A percentile compares a stretch with the other conserved stretches of the same genome.
These are phyloP conservation scores for Apiospora pterosperma DNA, from an alignment of 2,329 filamentous ascomycete species.

Conservation along the genomic window DNA sequence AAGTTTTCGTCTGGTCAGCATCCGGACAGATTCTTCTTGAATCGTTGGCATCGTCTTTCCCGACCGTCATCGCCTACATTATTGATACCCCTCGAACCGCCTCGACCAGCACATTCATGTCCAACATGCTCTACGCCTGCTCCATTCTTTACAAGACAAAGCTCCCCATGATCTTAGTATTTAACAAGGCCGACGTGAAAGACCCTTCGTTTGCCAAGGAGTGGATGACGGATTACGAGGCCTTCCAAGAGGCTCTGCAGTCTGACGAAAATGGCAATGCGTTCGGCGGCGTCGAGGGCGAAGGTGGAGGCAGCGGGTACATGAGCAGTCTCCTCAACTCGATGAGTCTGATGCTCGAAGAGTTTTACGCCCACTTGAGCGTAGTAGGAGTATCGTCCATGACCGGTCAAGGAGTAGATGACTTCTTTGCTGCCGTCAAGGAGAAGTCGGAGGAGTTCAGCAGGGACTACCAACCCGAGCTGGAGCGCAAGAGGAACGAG, in stretches of 20 bases:
- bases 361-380: conserved; percentile 92
- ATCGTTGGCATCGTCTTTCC: conserved; percentile 88
- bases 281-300: conserved; percentile 64
- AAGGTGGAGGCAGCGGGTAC: conserved; percentile 72
- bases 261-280: conserved; percentile 76
- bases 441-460: conserved; percentile 87
- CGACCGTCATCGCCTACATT: conserved; percentile 94
- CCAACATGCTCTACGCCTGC: conserved; percentile 99
- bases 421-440: conserved; percentile 88
- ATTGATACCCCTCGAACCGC: conserved; percentile 94
- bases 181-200: conserved; percentile 98
- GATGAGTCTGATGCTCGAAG: conserved; percentile 96
- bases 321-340: conserved; percentile 95
- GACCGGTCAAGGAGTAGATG: conserved; percentile 85
- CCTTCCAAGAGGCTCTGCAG: conserved; percentile 82
- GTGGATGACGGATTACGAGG: conserved; percentile 99
- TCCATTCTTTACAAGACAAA: conserved; percentile 99
- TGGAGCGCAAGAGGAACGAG: conserved; percentile 73
- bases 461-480: conserved; percentile 85
- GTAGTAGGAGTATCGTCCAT: conserved; percentile 93
- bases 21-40: conserved; percentile 92
- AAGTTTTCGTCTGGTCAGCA: conserved; percentile 98
- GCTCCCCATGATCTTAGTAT: conserved; percentile 96
- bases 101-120: conserved; percentile 97
- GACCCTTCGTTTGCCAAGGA: conserved; percentile 89